These are phyloP conservation scores for Suhomyces wounanorum DNA, from an alignment of 1,139 yeast genomes.

Conservation along the genomic window DNA sequence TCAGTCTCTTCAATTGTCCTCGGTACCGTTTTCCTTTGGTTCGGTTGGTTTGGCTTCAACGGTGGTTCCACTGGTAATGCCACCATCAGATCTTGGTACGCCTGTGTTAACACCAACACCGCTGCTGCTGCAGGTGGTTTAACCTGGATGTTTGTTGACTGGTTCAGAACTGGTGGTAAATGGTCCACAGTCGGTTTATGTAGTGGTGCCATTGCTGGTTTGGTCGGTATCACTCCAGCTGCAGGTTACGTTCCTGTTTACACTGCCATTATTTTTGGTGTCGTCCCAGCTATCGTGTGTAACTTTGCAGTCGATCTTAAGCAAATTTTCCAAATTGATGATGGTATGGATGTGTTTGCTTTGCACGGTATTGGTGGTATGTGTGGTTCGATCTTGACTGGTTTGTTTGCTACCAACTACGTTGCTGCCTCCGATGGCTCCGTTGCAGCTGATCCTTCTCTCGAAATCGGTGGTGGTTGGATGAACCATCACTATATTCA, in stretches of 20 bases:
- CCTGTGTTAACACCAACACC: conserved; percentile 85
- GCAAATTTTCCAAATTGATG: conserved; percentile 74
- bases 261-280: conserved; percentile 83
- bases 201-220: conserved; percentile 90
- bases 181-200: conserved; percentile 97
- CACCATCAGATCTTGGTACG: conserved; percentile 89
- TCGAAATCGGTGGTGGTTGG: conserved; percentile 86
- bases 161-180: conserved; percentile 81
- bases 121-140: conserved; percentile 93
- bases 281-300: conserved; percentile 74
- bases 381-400: conserved; percentile 81
- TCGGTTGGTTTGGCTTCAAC: conserved; percentile 98
- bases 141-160: conserved; percentile 92
- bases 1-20: conserved; percentile 86
- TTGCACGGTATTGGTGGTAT: conserved; percentile 94
- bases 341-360: conserved; percentile 94
- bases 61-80: conserved; percentile 97
- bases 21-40: conserved; percentile 94
- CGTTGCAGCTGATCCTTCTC: conserved; percentile 47
- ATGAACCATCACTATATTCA: conserved; percentile 85
- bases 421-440: conserved; percentile 77
- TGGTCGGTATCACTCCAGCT: conserved; percentile 96
- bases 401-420: conserved; percentile 92
- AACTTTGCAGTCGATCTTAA: conserved; percentile 86
- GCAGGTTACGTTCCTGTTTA: conserved; percentile 95